Base-by-base conservation (phyloP, 192 early-diverging fungal genomes). In the Borealophlyctis nickersoniae region DNA sequence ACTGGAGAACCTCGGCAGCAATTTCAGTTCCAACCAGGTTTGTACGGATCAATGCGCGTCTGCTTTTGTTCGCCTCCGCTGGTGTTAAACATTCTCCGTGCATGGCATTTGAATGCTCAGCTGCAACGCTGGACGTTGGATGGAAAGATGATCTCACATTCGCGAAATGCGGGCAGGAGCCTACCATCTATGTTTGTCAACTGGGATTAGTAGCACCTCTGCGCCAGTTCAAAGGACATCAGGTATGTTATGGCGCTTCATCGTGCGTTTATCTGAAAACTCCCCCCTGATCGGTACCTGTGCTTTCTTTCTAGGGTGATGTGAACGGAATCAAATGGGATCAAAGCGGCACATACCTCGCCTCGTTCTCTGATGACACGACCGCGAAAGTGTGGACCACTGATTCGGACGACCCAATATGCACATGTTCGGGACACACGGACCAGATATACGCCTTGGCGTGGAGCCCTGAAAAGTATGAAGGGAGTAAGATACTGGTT, bases 121-220 rank as follows among this genome's bases (percentile, higher is more conserved):
- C 61, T 26, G 66, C 82, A 7, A 70, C 67, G 1, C 59, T 96
- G 53, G 92, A 95, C 73, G 85, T 93, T 7, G 96, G 94, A 73
- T 98, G 96, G 96, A 80, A 85, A 57, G 93, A 98, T 69, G 88
- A 94, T 70, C 72, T 76, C 0, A 98, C 91, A 5, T 92, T 96
- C 81, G 94, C 96, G 3, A 91, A 91, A 0, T 91, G 88, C 58
- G 90, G 91, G 32, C 80, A 80, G 16, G 96, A 98, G 70, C 84
- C 84, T 45, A 76, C 79, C 5, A 87, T 98, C 2, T 88, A 81
- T 54, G 85, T 98, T 0, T 96, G 92, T 74, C 79, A 81, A 49
- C 83, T 93, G 24, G 89, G 87, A 22, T 73, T 70, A 22, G 61
- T 74, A 1, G 75, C 81, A n/a, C 91, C 94, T 0, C 32, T 95